phyloP scores from a whole-genome alignment of 108 stramenopile genomes.

The Skeletonema potamos region DNA sequence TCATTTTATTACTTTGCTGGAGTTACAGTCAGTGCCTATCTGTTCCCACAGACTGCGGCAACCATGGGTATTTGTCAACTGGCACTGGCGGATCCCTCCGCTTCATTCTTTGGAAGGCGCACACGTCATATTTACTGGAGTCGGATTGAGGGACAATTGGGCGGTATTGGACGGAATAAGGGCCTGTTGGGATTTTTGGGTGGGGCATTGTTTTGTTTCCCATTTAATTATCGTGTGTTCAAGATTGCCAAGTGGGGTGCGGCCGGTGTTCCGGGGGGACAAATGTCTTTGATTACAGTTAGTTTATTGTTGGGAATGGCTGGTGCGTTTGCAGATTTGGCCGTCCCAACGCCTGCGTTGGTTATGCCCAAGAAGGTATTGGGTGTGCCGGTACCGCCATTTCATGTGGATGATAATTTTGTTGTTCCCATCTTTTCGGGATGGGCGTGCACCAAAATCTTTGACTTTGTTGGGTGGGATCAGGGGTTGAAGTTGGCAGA shows the following conservation, averaged over 20 bases:
- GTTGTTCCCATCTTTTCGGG: constrained; percentile 78
- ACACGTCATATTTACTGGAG: constrained; percentile 86
- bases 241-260: constrained; percentile 58
- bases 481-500: constrained; percentile 46
- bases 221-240: constrained; percentile 74
- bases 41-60: constrained; percentile 66
- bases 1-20: constrained; percentile 83
- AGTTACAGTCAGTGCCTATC: constrained; percentile 60
- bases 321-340: constrained; percentile 86
- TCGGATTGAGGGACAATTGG: constrained; percentile 74
- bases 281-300: constrained; percentile 36
- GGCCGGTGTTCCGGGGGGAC: constrained; percentile 27
- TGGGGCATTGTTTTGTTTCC: constrained; percentile 73
- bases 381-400: constrained; percentile 76
- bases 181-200: constrained; percentile 83
- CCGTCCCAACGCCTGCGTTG: constrained; percentile 81
- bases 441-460: constrained; percentile 67
- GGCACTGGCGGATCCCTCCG: constrained; percentile 82
- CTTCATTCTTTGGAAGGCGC: constrained; percentile 71
- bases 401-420: constrained; percentile 88
- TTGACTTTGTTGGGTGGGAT: constrained; percentile 53
- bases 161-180: constrained; percentile 86
- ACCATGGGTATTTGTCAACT: constrained; percentile 78
- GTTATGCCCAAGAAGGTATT: constrained; percentile 70
- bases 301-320: constrained; percentile 70